Evolutionary conservation across 352 stramenopile species (phyloP), one percentile per base, ranked within the genome.

Genomic region (Thalassiosira livingstoniorum): DNA sequence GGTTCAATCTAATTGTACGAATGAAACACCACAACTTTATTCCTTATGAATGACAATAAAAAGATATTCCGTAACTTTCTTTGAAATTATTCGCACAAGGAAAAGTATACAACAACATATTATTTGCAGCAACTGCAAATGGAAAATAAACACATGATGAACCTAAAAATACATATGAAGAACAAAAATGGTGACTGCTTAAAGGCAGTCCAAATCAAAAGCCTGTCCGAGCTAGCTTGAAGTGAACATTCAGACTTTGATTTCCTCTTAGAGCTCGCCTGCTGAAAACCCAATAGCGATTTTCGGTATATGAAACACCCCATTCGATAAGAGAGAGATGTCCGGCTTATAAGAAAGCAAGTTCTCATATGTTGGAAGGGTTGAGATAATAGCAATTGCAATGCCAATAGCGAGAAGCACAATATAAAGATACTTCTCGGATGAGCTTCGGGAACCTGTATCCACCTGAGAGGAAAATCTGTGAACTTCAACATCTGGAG

Each of bases 341-440:
- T n/a, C n/a, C n/a, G n/a, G n/a, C n/a, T n/a, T 58, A 11, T 27
- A 58, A 7, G 4, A n/a, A 58, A 11, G 11, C 4, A 58, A n/a
- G 21, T 58, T 11, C 21, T 51, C 10, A 51, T 51, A 18, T 51
- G 21, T 58, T 27, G n/a, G 11, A 58, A 58, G 47, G 11, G 47
- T 58, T 58, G 47, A 87, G 68, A 79, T 77, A 10, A 83, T 34
- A 18, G 53, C 63, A 64, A 87, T 87, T 13, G 58, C 45, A 43
- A 77, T 66, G 2, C 64, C 80, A 31, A 83, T 70, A 43, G 54
- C 23, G n/a, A 81, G 39, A 23, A 87, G 45, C 80, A 87, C 83
- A 18, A 80, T n/a, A 43, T 83, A 86, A 15, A 87, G 61, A 73
- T 77, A 83, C 23, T 57, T 77, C 39, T 83, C 74, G 4, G 55